Conservation (phyloP, 208 protist genomes). For the Leptomonas seymouri region DNA sequence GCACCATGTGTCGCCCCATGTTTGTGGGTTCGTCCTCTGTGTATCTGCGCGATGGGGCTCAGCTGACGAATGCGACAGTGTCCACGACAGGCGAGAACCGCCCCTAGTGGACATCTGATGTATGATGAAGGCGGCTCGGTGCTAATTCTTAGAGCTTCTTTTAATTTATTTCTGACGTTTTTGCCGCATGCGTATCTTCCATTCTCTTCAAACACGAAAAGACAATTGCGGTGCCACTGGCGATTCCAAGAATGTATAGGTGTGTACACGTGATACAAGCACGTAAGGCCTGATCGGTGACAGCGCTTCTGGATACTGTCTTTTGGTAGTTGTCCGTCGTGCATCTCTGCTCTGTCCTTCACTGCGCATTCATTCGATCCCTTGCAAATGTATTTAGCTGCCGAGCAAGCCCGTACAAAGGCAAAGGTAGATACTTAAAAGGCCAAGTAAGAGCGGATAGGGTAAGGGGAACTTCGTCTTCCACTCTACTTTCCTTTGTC, state of each 20-base stretch:
- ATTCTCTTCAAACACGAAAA: no score
- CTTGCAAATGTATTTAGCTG: neutral
- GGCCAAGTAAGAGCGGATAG: no score
- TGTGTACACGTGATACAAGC: neutral
- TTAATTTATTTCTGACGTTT: constrained; percentile 16
- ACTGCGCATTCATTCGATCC: neutral
- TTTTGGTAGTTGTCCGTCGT: neutral
- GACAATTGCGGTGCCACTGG: no score
- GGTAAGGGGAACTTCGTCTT: no score
- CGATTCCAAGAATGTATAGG: constrained; percentile 17
- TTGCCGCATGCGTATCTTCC: no score
- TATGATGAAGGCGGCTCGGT: neutral
- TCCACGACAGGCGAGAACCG: constrained; percentile 30
- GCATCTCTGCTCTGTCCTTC: neutral
- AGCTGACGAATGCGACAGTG: constrained; percentile 63
- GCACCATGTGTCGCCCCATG: constrained; percentile 49
- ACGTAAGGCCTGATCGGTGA: no score
- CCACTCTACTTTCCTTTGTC: no score
- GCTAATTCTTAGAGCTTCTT: neutral
- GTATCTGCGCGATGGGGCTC: constrained; percentile 46
- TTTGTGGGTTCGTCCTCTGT: constrained; percentile 62
- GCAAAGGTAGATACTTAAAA: no score
- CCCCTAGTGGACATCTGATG: neutral
- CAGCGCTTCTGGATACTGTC: no score
- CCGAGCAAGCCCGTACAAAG: no score